These are phyloP conservation scores for Paramecium bursaria DNA, from an alignment of 73 alveolate genomes.

Conservation along the genomic window DNA sequence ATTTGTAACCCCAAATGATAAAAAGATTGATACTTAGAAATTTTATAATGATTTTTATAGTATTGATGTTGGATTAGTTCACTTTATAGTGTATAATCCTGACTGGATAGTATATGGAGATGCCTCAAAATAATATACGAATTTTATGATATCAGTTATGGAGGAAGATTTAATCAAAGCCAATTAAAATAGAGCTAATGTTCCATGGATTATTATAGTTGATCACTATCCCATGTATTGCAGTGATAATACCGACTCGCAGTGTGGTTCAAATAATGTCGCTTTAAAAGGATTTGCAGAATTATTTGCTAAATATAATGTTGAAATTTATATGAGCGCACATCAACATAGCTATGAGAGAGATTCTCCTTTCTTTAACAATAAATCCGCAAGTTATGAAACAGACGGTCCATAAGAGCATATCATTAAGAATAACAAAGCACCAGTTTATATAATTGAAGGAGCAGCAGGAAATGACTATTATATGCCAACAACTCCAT, in stretches of 20 bases:
- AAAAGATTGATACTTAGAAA: background rate
- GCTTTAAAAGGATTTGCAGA: conserved; percentile 20
- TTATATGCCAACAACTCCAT: conserved; percentile 18
- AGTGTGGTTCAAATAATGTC: background rate
- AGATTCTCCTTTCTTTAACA: conserved; percentile 57
- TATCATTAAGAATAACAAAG: conserved; percentile 13
- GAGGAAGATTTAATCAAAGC: conserved; percentile 29
- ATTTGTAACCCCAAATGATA: conserved; percentile 22
- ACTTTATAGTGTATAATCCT: conserved; percentile 17
- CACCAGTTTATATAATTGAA: conserved; percentile 43
- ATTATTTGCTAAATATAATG: conserved; percentile 6
- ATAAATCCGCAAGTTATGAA: conserved; percentile 8
- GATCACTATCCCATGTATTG: conserved; percentile 59
- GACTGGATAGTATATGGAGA: background rate
- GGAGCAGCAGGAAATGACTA: conserved; percentile 55
- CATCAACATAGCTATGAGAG: conserved; percentile 59
- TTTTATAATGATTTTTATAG: conserved; percentile 44
- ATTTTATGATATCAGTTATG: background rate
- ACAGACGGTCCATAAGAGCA: conserved; percentile 59
- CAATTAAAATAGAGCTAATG: conserved; percentile 33
- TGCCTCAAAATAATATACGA: background rate
- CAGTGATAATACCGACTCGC: conserved; percentile 24
- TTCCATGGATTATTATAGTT: conserved; percentile 51
- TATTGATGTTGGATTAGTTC: conserved; percentile 51
- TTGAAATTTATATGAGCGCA: conserved; percentile 45